Evolutionary conservation across 2,329 filamentous ascomycete species (phyloP), one percentile per base, ranked within the genome.

Genomic region (Moelleriella libera): DNA sequence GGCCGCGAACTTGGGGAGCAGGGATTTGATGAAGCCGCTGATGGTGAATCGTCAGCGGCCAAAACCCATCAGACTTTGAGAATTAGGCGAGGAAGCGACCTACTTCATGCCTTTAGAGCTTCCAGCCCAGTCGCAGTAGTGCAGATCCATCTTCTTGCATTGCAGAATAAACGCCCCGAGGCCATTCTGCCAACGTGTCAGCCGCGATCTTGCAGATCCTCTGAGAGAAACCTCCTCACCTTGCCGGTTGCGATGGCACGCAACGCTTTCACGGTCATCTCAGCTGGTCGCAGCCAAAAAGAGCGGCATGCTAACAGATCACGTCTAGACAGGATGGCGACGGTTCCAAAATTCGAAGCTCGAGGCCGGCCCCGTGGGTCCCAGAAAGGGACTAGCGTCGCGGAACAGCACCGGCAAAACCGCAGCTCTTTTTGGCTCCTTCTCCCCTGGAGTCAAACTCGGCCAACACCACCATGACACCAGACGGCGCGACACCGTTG

Each of bases 21-120:
- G 71, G 52, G 82, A 74, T 64, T 84, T 83, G 65, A 97, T 81
- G 72, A 95, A 96, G 57, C 80, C 70, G 59, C 88, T 94, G 58
- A 11, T 21, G 44, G 14, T 9, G 29, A 4, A 1, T 14, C n/a
- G 21, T 49, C 30, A 48, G 45, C 31, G 4, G 40, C 47, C n/a
- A 2, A 30, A 28, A 37, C 21, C 48, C 43, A 49, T 47, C 32
- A 45, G 0, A 30, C 39, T 37, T n/a, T 1, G 28, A 9, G 2
- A 10, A 7, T 6, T 8, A 12, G 4, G 30, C 11, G 9, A 5
- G 9, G 11, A 5, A 12, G 10, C 28, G 6, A 55, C 76, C 53
- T 74, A 92, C 86, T 94, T 92, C 88, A 97, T 96, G 62, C 92
- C 92, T 60, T 72, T 80, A 39, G 90, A 97, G 65, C 87, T 94